phyloP scores from a whole-genome alignment of 1,284 basidiomycete species.

The Tetrapyrgos nigripes region DNA sequence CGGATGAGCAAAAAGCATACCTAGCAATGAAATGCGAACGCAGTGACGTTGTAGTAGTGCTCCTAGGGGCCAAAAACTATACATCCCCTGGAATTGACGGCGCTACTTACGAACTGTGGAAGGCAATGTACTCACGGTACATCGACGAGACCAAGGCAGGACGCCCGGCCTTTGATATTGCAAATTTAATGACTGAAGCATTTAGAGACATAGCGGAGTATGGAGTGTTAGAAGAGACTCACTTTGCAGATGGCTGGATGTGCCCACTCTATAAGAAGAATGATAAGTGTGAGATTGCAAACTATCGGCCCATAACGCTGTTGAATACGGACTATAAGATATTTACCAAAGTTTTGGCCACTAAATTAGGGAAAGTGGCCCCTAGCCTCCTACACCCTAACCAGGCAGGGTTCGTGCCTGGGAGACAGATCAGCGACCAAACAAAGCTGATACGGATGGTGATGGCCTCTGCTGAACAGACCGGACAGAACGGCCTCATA shows the following conservation, averaged over 20 bases:
- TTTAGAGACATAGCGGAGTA: too few species aligned
- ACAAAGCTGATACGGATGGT: slow-evolving; percentile 17
- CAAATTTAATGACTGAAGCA: too few species aligned
- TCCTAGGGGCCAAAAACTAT: slow-evolving; percentile 24
- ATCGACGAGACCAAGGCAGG: too few species aligned
- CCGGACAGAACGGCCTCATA: too few species aligned
- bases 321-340: slow-evolving; percentile 24
- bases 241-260: too few species aligned
- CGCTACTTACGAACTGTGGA: slow-evolving; percentile 34
- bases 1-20: slow-evolving; percentile 8
- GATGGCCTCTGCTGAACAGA: slow-evolving; percentile 18
- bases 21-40: slow-evolving; percentile 14
- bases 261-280: too few species aligned
- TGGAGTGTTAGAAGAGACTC: too few species aligned
- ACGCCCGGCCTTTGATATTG: too few species aligned
- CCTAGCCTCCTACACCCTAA: slow-evolving; percentile 15
- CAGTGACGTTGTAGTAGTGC: slow-evolving; percentile 19
- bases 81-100: slow-evolving; percentile 36
- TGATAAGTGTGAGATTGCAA: too few species aligned
- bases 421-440: too few species aligned
- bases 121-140: slow-evolving; percentile 19
- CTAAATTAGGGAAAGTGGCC: too few species aligned
- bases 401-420: slow-evolving; percentile 29
- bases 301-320: slow-evolving; percentile 20
- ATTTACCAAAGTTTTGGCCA: slow-evolving; percentile 18